A percentile compares a stretch with the other conserved stretches of the same genome.
phyloP scores from a whole-genome alignment of 148 eudicot species.

The Oxyria digyna region DNA sequence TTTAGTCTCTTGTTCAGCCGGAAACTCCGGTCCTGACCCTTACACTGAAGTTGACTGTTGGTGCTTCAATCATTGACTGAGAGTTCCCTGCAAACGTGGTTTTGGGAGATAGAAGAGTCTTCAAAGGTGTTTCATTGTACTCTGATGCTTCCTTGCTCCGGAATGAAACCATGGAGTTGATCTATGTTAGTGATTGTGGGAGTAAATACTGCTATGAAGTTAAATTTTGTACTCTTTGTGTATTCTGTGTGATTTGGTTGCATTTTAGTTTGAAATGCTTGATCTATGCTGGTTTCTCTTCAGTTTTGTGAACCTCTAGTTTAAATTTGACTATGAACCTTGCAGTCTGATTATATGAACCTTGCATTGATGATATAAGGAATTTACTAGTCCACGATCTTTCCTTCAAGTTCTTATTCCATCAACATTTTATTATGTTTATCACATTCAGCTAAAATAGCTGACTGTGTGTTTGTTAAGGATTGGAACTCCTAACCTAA shows the following conservation, averaged over 20 bases:
- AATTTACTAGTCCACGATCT: too few relatives aligned
- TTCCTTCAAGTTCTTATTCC: too few relatives aligned
- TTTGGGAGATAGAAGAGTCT: constrained; percentile 62
- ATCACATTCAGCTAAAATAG: neutral
- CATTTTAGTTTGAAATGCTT: constrained; percentile 2
- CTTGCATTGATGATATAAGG: too few relatives aligned
- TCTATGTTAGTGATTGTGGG: constrained; percentile 57
- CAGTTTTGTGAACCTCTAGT: too few relatives aligned
- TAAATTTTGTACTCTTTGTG: constrained; percentile 8
- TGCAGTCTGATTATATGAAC: too few relatives aligned
- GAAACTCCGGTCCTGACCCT: constrained; percentile 76
- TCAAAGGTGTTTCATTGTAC: constrained; percentile 67
- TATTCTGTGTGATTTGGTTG: constrained; percentile 15
- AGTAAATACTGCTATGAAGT: constrained; percentile 47
- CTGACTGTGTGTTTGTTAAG: neutral
- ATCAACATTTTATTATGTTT: too few relatives aligned
- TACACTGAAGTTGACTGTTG: constrained; percentile 70
- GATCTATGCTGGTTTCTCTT: too few relatives aligned
- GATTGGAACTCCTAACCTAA: neutral
- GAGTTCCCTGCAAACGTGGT: constrained; percentile 82
- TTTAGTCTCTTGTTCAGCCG: constrained; percentile 74
- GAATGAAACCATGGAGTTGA: constrained; percentile 28
- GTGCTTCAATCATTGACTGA: constrained; percentile 85
- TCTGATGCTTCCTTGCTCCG: constrained; percentile 32
- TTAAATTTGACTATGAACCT: too few relatives aligned